Evolutionary conservation across 2,329 filamentous ascomycete genomes (phyloP), one percentile per base, ranked within the genome.

Genomic region (Endoconidiophora laricicola): DNA sequence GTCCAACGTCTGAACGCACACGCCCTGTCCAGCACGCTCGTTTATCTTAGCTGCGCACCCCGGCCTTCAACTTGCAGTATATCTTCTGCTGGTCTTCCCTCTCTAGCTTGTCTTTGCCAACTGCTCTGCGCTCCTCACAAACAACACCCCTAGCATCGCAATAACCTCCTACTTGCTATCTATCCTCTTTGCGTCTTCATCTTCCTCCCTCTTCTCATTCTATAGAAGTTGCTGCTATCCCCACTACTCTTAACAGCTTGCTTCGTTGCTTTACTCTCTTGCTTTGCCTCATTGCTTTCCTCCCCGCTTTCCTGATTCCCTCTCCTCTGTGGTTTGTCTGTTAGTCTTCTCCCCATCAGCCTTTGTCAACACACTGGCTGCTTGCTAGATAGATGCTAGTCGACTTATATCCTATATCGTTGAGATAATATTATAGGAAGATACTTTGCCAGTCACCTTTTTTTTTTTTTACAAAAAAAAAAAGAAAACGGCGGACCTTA

Each of bases 201-300:
- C 7, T n/a, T n/a, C 16, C 26, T 45, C 23, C 16, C 26, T 45
- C 23, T 50, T 16, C 6, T 38, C 18, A 26, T 40, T 18, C 16
- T 50, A 20, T 45, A n/a, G 54, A 23, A 16, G 42, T 48, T 50
- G 12, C 23, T 46, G 2, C 52, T 53, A 52, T 39, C 49, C 54
- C 54, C 52, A 53, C 53, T 49, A 46, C 53, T 26, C 44, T 52
- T 18, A 18, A 18, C 16, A 53, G 50, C 55, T 46, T 52, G 33
- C 43, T 52, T 43, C 52, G 43, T 49, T 53, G 43, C 51, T 52
- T 49, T 43, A 52, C 44, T 53, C 40, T 18, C 29, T 46, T 52
- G 53, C 52, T 55, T 46, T 52, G 33, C 43, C 51, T 43, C 52
- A 44, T 49, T 53, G 43, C 51, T 52, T 49, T 43, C 53, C 44